A percentile compares a stretch with the other conserved stretches of the same genome.
Evolutionary conservation across 768 basidiomycete genomes (phyloP).

Genomic region (Boletus sp.): DNA sequence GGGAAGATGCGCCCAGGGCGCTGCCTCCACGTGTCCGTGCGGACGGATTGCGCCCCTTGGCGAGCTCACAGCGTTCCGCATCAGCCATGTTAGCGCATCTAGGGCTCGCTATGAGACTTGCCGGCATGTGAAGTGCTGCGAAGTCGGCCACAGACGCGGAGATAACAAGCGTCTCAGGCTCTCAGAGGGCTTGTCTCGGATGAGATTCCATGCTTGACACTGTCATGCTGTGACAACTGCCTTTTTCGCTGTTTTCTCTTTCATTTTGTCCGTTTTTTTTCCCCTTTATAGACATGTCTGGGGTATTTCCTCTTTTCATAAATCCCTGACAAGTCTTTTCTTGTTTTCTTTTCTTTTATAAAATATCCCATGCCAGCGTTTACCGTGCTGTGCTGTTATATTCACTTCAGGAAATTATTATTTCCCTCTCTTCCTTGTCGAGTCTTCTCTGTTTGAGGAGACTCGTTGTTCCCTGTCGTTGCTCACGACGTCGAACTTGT

Average conservation of each 20-base stretch:
- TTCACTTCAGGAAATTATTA: conserved; percentile 22
- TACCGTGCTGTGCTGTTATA: conserved; percentile 33
- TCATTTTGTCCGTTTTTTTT: not conserved
- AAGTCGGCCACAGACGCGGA: conserved; percentile 14
- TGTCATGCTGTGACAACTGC: conserved; percentile 20
- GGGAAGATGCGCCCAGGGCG: conserved; percentile 27
- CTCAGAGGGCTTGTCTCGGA: conserved; percentile 24
- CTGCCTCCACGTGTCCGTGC: conserved; percentile 14
- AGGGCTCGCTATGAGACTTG: conserved; percentile 12
- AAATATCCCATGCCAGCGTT: conserved; percentile 13
- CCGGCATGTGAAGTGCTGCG: conserved; percentile 18
- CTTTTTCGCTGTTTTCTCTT: conserved; percentile 7
- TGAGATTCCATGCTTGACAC: conserved; percentile 15
- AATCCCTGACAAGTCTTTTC: conserved; percentile 1
- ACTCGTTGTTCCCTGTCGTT: conserved; percentile 23
- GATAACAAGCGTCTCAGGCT: conserved; percentile 21
- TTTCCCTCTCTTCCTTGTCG: conserved; percentile 23
- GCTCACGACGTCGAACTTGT: conserved; percentile 18
- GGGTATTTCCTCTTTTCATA: not conserved
- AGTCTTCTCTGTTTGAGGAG: conserved; percentile 24
- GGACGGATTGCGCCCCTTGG: conserved; percentile 2
- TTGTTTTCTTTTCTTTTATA: conserved; percentile 3
- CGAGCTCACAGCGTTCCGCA: conserved; percentile 3
- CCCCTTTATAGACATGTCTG: conserved; percentile 20
- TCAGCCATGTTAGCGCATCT: not conserved